A percentile compares a stretch with the other conserved stretches of the same genome.
These are phyloP conservation scores for Parascedosporium putredinis DNA, from an alignment of 2,329 filamentous ascomycete genomes.

Conservation along the genomic window DNA sequence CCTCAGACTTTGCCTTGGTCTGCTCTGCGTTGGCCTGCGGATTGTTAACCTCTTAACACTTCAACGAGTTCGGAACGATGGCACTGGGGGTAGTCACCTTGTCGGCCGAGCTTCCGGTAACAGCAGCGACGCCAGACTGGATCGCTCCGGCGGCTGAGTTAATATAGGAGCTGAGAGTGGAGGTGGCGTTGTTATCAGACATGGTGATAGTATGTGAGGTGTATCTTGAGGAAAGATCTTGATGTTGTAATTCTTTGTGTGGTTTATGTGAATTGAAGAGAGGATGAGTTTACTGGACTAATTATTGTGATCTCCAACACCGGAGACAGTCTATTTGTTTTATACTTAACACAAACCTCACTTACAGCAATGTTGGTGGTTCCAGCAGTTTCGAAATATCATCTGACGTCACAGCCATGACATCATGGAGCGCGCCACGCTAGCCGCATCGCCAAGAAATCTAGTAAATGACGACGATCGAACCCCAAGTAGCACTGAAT, in stretches of 20 bases:
- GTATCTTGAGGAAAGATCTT: not conserved
- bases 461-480: no score
- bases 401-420: not conserved
- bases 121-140: constrained; percentile 59
- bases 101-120: constrained; percentile 53
- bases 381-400: not conserved
- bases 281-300: not conserved
- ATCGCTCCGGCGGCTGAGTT: constrained; percentile 63
- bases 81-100: not conserved
- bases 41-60: not conserved
- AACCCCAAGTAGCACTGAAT: no score
- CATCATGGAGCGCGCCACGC: no score
- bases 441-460: no score
- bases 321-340: not conserved
- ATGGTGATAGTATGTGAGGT: not conserved
- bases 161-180: constrained; percentile 69
- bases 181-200: constrained; percentile 32
- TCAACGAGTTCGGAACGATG: not conserved
- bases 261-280: no score
- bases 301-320: not conserved
- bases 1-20: constrained; percentile 54
- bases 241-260: not conserved
- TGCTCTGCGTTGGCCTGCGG: constrained; percentile 48
- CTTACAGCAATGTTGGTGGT: not conserved
- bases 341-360: not conserved